phyloP scores from a whole-genome alignment of 148 eudicot genomes.

The Oxyria digyna region DNA sequence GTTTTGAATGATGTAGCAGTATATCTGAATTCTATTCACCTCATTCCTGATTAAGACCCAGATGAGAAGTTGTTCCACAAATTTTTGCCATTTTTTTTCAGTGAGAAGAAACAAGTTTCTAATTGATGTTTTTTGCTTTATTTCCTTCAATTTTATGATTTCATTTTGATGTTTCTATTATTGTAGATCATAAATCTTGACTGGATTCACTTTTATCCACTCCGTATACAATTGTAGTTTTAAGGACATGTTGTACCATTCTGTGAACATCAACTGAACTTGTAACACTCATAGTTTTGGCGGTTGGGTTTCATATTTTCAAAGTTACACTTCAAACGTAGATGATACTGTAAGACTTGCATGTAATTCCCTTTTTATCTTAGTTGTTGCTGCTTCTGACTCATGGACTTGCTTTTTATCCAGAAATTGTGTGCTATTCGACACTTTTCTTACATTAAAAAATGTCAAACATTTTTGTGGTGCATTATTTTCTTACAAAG shows the following conservation, averaged over 20 bases:
- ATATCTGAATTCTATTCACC: neutral
- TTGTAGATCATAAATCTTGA: neutral
- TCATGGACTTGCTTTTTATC: neutral
- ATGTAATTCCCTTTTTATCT: neutral
- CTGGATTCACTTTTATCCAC: neutral
- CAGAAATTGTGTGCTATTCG: neutral
- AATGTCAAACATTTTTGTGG: neutral
- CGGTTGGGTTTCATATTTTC: too few species aligned
- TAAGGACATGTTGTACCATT: too few species aligned
- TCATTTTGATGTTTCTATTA: neutral
- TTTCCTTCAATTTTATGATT: neutral
- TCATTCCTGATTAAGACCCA: neutral
- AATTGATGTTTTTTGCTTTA: neutral
- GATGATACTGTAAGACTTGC: neutral
- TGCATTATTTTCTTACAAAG: neutral
- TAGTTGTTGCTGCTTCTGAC: neutral
- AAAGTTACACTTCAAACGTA: too few species aligned
- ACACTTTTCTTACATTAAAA: neutral
- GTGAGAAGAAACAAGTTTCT: neutral
- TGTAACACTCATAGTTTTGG: too few species aligned
- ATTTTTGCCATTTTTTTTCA: neutral
- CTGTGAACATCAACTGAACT: too few species aligned
- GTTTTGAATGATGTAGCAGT: neutral
- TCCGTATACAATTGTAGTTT: too few species aligned
- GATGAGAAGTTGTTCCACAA: neutral